Base-by-base conservation (phyloP, 805 yeast genomes). In the Candida tallmaniae region DNA sequence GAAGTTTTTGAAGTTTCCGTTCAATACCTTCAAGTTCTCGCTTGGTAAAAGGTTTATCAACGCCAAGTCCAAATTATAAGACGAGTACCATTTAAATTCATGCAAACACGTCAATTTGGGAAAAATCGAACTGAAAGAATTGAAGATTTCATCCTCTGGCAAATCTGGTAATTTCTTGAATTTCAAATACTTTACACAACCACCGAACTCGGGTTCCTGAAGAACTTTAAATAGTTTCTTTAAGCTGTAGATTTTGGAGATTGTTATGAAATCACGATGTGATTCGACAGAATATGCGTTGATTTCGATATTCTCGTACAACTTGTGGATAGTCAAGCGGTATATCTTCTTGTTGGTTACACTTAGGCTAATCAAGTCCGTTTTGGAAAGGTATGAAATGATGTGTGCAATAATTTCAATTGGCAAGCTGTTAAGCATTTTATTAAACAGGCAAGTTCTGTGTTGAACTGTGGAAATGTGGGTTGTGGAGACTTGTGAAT, bases 141-240 rank as follows among this genome's bases (percentile, higher is more conserved):
- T 31, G 6, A 43, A 19, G n/a, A 54, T 36, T 20, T 44, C 43
- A 11, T 44, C 36, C 24, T 54, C 58, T 4, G 58, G 52, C 12
- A 55, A 38, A 41, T 54, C 60, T 3, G 61, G 60, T 13, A 50
- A 34, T 5, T 34, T 27, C 6, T 35, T 29, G 27, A 46, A 45
- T 7, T 38, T 28, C 18, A 54, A 26, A 6, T 35, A 35, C 19
- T 44, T 36, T 4, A 54, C 32, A 13, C 31, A 39, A 3, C n/a
- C 18, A 18, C 54, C 44, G 20, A 38, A 36, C 5, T 31, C 27
- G 10, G 39, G 39, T 16, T 44, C 35, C 12, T 23, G 21, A 15
- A 54, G 35, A n/a, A 34, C 43, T 27, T 46, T 52, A 26, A 54
- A 43, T 9, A 56, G 35, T 11, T 39, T 24, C 19, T 45, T 47